A percentile compares a stretch with the other conserved stretches of the same genome.
Evolutionary conservation across 2,329 filamentous ascomycete genomes (phyloP).

Genomic region (Xylariaceae sp.): DNA sequence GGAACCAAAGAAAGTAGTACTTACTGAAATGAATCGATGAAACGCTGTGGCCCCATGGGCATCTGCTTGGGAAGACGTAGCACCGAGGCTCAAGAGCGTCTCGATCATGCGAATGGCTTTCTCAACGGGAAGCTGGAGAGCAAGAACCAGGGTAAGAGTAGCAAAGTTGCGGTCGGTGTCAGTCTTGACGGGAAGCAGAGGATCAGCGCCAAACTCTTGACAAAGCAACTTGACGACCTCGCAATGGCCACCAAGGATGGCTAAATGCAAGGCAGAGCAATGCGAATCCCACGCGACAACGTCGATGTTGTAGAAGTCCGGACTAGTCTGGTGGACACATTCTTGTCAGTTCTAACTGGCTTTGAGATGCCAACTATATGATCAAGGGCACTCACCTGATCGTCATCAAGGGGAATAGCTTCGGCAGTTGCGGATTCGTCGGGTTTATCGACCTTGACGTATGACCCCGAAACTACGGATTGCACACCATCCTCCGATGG

Average conservation of each 20-base stretch:
- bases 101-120: conserved; percentile 61
- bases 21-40: conserved; percentile 52
- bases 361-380: not conserved
- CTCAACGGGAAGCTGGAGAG: conserved; percentile 56
- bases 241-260: conserved; percentile 67
- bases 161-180: conserved; percentile 48
- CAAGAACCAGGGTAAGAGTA: conserved; percentile 65
- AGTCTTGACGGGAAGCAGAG: conserved; percentile 68
- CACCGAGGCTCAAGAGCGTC: conserved; percentile 63
- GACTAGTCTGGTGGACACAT: conserved; percentile 44
- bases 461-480: conserved; percentile 63
- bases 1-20: not conserved
- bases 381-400: conserved; percentile 36
- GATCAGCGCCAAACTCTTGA: conserved; percentile 69
- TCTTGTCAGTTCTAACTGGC: conserved; percentile 1
- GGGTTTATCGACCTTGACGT: conserved; percentile 58
- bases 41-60: conserved; percentile 58
- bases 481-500: conserved; percentile 46
- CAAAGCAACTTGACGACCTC: conserved; percentile 65
- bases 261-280: conserved; percentile 70
- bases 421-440: conserved; percentile 38
- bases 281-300: conserved; percentile 74
- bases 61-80: conserved; percentile 69
- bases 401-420: conserved; percentile 45
- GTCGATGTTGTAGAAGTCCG: conserved; percentile 76